Percentiles rank a stretch among this genome's conserved stretches.
These are phyloP conservation scores for Lachancea lanzarotensis DNA, from an alignment of 805 yeast species.

Conservation along the genomic window DNA sequence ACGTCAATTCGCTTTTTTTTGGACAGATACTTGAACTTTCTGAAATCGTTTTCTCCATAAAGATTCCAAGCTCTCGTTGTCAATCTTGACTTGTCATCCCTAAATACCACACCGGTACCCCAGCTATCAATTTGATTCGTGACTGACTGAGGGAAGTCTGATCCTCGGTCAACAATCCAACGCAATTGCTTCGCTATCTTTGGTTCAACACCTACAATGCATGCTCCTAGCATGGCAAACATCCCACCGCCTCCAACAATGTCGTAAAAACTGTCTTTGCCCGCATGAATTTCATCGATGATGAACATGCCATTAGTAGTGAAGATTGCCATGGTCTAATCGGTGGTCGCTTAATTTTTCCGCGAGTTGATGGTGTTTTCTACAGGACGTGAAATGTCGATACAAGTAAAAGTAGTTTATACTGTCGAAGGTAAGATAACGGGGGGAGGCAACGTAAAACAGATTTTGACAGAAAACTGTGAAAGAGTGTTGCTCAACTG, in stretches of 20 bases:
- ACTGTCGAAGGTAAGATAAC: too few relatives aligned
- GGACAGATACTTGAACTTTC: conserved; percentile 56
- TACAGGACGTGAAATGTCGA: too few relatives aligned
- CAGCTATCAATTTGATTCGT: conserved; percentile 45
- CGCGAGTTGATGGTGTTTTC: too few relatives aligned
- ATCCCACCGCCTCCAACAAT: conserved; percentile 90
- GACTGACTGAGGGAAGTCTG: conserved; percentile 57
- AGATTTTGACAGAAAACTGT: too few relatives aligned
- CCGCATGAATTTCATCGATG: conserved; percentile 68
- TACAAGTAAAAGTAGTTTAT: too few relatives aligned
- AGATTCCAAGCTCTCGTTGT: conserved; percentile 81
- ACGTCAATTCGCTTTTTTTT: conserved; percentile 56
- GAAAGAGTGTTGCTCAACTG: too few relatives aligned
- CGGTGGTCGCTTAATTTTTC: neutral
- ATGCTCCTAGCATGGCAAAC: conserved; percentile 68
- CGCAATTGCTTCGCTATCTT: conserved; percentile 37
- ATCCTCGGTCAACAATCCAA: conserved; percentile 74
- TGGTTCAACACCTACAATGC: conserved; percentile 42
- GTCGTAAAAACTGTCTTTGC: conserved; percentile 35
- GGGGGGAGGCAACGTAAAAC: too few relatives aligned
- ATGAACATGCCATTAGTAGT: conserved; percentile 84
- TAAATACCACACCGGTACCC: conserved; percentile 53
- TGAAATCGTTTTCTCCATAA: conserved; percentile 56
- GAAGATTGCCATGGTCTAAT: conserved; percentile 30
- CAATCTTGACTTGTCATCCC: conserved; percentile 45